phyloP scores from a whole-genome alignment of 2,329 filamentous ascomycete genomes.

The Scopulariopsis brevicaulis region DNA sequence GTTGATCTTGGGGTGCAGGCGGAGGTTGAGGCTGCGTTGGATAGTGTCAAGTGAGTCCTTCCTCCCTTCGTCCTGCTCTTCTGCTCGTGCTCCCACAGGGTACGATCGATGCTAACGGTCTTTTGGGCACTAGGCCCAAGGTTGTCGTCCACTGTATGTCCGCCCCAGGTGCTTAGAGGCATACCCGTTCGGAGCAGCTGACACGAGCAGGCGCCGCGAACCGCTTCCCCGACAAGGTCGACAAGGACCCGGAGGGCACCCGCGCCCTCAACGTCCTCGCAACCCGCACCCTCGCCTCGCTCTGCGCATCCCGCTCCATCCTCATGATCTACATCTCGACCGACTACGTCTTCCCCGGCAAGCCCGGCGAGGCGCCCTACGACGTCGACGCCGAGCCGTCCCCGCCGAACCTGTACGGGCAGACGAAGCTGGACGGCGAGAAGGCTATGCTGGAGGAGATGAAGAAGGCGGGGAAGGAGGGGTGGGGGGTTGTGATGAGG shows the following conservation, averaged over 20 bases:
- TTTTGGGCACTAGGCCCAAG: conserved; percentile 41
- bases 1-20: conserved; percentile 35
- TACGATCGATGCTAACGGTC: background rate
- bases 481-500: conserved; percentile 57
- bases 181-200: background rate
- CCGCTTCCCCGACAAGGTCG: conserved; percentile 77
- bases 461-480: conserved; percentile 30
- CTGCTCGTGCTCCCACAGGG: background rate
- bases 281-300: conserved; percentile 51
- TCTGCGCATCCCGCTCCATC: conserved; percentile 49
- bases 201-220: conserved; percentile 61
- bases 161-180: background rate
- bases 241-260: conserved; percentile 66
- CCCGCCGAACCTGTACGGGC: conserved; percentile 67
- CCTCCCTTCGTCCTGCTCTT: conserved; percentile 5
- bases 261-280: conserved; percentile 64
- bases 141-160: conserved; percentile 71
- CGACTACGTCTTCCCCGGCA: conserved; percentile 69
- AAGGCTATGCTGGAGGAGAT: conserved; percentile 54
- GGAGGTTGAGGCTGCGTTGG: conserved; percentile 37
- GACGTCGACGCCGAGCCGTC: conserved; percentile 47
- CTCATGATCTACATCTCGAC: conserved; percentile 71
- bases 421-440: conserved; percentile 51
- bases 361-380: conserved; percentile 74
- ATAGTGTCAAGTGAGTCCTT: conserved; percentile 39